A percentile compares a stretch with the other conserved stretches of the same genome.
Conservation (phyloP, 2,329 filamentous ascomycete genomes). For the Ceratocystis diversiconidia region DNA sequence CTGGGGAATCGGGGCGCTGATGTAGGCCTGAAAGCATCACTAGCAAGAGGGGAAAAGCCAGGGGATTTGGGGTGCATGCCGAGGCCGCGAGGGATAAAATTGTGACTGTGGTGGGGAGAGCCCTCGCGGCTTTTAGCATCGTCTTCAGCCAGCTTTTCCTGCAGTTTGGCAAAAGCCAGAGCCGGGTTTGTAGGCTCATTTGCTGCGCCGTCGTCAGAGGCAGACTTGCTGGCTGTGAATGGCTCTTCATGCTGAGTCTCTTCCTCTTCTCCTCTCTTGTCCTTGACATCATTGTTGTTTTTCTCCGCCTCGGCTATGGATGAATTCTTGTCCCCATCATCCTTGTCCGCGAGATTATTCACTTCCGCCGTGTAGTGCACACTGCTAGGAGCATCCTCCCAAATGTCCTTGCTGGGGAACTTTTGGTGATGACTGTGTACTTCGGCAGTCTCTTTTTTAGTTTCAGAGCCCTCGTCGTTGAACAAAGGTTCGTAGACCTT, state of each 20-base stretch:
- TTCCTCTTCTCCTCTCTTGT: neutral
- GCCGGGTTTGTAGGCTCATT: slow-evolving; percentile 40
- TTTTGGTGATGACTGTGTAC: slow-evolving; percentile 39
- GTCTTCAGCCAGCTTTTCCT: slow-evolving; percentile 49
- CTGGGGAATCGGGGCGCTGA: slow-evolving; percentile 52
- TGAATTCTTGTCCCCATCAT: neutral
- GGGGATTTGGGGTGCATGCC: slow-evolving; percentile 18
- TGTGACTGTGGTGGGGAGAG: slow-evolving; percentile 33
- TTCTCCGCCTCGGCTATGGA: slow-evolving; percentile 29
- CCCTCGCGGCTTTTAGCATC: slow-evolving; percentile 27
- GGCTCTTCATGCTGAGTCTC: slow-evolving; percentile 7
- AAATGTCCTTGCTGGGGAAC: slow-evolving; percentile 91
- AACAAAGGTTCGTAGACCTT: slow-evolving; percentile 94
- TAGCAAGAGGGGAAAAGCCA: neutral
- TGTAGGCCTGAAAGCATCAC: slow-evolving; percentile 10
- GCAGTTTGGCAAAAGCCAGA: slow-evolving; percentile 50
- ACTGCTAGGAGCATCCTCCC: slow-evolving; percentile 90
- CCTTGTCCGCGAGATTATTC: slow-evolving; percentile 48
- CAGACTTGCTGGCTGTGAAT: slow-evolving; percentile 22
- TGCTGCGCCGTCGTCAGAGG: slow-evolving; percentile 23
- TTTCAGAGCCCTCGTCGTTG: slow-evolving; percentile 46
- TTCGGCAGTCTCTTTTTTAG: slow-evolving; percentile 34
- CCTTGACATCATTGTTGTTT: neutral
- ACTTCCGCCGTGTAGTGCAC: slow-evolving; percentile 68
- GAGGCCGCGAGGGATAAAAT: slow-evolving; percentile 30